Conservation (phyloP, 768 basidiomycete genomes). For the Porphyrellus cyaneotinctus region DNA sequence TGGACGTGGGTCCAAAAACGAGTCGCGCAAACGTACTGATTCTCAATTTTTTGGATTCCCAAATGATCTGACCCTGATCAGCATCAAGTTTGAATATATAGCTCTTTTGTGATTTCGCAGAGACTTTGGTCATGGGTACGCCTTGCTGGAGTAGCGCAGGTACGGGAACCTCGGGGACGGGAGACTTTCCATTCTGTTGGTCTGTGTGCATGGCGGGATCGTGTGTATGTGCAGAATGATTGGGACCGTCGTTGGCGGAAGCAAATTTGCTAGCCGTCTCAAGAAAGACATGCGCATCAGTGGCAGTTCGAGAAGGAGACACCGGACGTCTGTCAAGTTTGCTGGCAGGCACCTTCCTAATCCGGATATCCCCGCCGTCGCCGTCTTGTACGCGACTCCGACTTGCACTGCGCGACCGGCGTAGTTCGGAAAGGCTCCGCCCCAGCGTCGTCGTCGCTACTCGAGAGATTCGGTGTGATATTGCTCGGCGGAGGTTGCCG, state of each 20-base stretch:
- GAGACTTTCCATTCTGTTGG: constrained; percentile 2
- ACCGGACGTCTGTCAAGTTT: neutral
- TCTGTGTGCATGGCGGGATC: constrained; percentile 6
- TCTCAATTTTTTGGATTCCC: constrained; percentile 67
- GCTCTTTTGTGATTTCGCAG: constrained; percentile 69
- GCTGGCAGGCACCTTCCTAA: constrained; percentile 22
- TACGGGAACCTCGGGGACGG: constrained; percentile 43
- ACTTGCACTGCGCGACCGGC: constrained; percentile 10
- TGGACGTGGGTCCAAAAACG: neutral
- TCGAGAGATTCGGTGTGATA: constrained; percentile 35
- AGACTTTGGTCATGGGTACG: constrained; percentile 78
- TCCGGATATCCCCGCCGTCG: constrained; percentile 9
- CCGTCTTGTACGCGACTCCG: neutral
- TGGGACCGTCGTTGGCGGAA: neutral
- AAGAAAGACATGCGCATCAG: neutral
- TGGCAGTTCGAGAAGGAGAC: neutral
- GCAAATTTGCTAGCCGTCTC: neutral
- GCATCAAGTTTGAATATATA: constrained; percentile 69
- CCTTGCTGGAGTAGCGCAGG: constrained; percentile 59
- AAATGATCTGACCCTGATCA: constrained; percentile 77
- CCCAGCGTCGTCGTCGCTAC: constrained; percentile 29
- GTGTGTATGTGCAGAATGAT: neutral
- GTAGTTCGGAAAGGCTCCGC: constrained; percentile 27
- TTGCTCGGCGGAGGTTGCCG: constrained; percentile 28
- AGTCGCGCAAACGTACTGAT: constrained; percentile 46